Evolutionary conservation across 2,329 filamentous ascomycete species (phyloP).

Genomic region (Trichoderma atrobrunneum): DNA sequence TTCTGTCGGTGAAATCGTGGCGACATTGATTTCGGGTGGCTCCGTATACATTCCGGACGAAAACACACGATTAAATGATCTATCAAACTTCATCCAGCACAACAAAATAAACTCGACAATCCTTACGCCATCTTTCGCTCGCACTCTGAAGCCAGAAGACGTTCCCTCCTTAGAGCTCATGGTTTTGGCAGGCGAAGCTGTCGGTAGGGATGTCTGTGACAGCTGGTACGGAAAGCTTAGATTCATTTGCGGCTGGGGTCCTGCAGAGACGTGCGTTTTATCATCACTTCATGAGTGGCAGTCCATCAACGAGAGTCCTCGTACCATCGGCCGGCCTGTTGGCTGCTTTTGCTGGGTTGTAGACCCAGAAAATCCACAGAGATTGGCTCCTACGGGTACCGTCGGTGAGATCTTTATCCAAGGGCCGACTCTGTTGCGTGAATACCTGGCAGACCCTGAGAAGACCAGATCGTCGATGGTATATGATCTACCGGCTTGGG

Average conservation of each 20-base stretch:
- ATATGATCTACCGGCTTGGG: slow-evolving; percentile 7
- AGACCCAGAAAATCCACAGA: not conserved
- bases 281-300: slow-evolving; percentile 1
- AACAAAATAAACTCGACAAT: not conserved
- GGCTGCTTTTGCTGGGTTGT: slow-evolving; percentile 21
- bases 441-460: slow-evolving; percentile 8
- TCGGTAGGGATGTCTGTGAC: not conserved
- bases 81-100: not conserved
- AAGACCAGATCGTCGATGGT: not conserved
- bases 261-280: slow-evolving; percentile 15
- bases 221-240: slow-evolving; percentile 10
- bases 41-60: slow-evolving; percentile 5
- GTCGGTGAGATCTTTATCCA: slow-evolving; percentile 6
- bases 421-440: slow-evolving; percentile 5
- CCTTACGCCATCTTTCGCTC: slow-evolving; percentile 2
- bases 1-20: slow-evolving; percentile 6
- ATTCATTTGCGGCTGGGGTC: slow-evolving; percentile 1
- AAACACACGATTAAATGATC: not conserved
- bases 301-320: not conserved
- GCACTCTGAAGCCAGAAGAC: not conserved
- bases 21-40: not conserved
- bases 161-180: not conserved
- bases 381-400: slow-evolving; percentile 2
- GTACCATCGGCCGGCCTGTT: slow-evolving; percentile 5
- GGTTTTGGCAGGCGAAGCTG: slow-evolving; percentile 2